phyloP scores from a whole-genome alignment of 768 basidiomycete species.

The Kwoniella sp. region DNA sequence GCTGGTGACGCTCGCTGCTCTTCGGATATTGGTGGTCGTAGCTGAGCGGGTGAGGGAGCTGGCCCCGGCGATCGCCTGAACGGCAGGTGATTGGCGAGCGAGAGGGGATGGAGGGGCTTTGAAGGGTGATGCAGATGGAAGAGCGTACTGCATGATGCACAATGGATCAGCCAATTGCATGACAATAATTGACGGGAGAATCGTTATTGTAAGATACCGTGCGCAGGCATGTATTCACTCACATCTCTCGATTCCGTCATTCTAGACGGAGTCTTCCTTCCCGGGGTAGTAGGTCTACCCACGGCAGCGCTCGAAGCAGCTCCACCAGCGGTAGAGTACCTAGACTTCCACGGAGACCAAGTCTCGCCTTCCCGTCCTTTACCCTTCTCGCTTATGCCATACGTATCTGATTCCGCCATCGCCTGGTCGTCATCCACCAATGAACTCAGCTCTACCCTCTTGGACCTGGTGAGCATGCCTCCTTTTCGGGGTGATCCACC shows the following conservation, averaged over 20 bases:
- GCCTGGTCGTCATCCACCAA: slow-evolving; percentile 23
- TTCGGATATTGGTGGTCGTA: slow-evolving; percentile 35
- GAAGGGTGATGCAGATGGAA: slow-evolving; percentile 44
- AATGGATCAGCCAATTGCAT: background rate
- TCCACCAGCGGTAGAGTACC: slow-evolving; percentile 20
- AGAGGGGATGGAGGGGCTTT: slow-evolving; percentile 33
- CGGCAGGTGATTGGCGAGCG: slow-evolving; percentile 21
- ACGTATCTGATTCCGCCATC: background rate
- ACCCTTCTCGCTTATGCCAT: slow-evolving; percentile 1
- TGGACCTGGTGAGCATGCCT: slow-evolving; percentile 27
- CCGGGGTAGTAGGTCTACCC: slow-evolving; percentile 22
- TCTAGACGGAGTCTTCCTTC: slow-evolving; percentile 14
- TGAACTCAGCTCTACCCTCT: slow-evolving; percentile 20
- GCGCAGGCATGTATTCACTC: slow-evolving; percentile 9
- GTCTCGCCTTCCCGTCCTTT: slow-evolving; percentile 16
- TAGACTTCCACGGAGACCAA: slow-evolving; percentile 34
- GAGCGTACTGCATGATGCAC: slow-evolving; percentile 22
- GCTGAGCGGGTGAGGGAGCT: slow-evolving; percentile 36
- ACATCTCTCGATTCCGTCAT: slow-evolving; percentile 22
- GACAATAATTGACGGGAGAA: background rate
- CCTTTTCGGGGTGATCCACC: slow-evolving; percentile 18
- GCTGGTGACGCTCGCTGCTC: slow-evolving; percentile 30
- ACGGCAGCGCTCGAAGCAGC: slow-evolving; percentile 17
- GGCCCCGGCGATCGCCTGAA: slow-evolving; percentile 7
- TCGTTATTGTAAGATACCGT: background rate